Evolutionary conservation across 352 stramenopile genomes (phyloP), one percentile per base, ranked within the genome.

Genomic region (Globisporangium spiculum): DNA sequence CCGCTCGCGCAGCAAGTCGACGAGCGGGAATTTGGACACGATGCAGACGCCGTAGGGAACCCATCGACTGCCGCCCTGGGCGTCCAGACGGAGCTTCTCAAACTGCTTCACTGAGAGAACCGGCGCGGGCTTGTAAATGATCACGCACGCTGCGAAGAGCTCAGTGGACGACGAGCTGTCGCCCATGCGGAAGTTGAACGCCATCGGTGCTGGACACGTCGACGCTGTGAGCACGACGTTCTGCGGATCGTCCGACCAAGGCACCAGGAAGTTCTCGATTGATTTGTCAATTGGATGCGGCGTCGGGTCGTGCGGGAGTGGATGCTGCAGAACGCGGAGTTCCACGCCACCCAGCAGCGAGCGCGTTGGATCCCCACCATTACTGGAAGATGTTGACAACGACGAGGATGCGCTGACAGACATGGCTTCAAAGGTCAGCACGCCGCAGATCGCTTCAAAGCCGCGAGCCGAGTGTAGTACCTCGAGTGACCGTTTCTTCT

Each of bases 31-130:
- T 64, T 91, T 92, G n/a, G 88, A 96, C 56, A 91, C 60, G 36
- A 94, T 77, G 44, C 86, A 94, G 10, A 96, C 81, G 46, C 88
- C 88, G 48, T 93, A 94, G 24, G 87, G 87, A 0, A 93, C 79
- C 87, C 87, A 94, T 32, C 85, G 73, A 56, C 81, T 77, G 10
- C 73, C 75, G 50, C 66, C 68, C 9, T 75, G 59, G 18, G 74
- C 71, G 65, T 91, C 78, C 18, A 94, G 69, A 12, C 77, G 78
- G 1, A 78, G 77, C 52, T 78, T 87, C 44, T 91, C 82, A 10
- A 94, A 79, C 36, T 79, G 81, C 10, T 81, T 79, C 22, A 79
- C 67, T 4, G 84, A 88, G 24, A 93, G 69, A 34, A 78, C 75
- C 0, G 88, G 80, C 56, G 83, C 83, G 59, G 85, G 86, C 46